These are phyloP conservation scores for Raddia guianensis DNA, from an alignment of 176 grass and related monocot species.

Conservation along the genomic window DNA sequence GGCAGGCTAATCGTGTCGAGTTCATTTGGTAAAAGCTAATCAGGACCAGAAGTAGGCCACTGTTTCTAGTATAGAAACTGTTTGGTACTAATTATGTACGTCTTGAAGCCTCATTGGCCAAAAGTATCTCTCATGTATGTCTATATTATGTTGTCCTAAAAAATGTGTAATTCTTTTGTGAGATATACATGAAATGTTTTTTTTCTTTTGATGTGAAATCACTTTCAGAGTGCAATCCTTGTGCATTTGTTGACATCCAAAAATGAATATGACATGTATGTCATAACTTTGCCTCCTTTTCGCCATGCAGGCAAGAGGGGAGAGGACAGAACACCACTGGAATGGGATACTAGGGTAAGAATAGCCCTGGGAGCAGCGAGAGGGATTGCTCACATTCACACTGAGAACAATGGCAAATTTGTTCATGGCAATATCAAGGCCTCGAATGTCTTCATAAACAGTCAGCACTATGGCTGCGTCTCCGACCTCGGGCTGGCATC, in stretches of 20 bases:
- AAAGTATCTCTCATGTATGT: background rate
- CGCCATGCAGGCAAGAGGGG: constrained; percentile 69
- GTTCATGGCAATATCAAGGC: constrained; percentile 97
- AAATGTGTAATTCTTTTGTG: background rate
- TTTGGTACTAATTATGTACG: background rate
- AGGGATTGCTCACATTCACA: constrained; percentile 79
- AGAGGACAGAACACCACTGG: constrained; percentile 71
- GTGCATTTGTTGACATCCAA: background rate
- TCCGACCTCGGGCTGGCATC: constrained; percentile 68
- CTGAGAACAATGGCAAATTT: constrained; percentile 85
- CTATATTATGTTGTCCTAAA: constrained; percentile 12
- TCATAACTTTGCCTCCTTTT: background rate
- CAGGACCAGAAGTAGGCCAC: constrained; percentile 18
- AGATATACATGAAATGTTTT: background rate
- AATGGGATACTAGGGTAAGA: constrained; percentile 88
- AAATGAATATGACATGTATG: constrained; percentile 1
- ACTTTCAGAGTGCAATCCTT: background rate
- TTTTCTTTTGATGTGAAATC: constrained; percentile 7
- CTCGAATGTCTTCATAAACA: constrained; percentile 85
- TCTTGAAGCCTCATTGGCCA: background rate
- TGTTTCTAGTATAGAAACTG: background rate
- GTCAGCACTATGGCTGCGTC: constrained; percentile 62
- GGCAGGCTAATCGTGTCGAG: constrained; percentile 10
- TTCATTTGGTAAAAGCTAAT: constrained; percentile 23
- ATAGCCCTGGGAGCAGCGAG: constrained; percentile 84